Conservation (phyloP, 2,329 filamentous ascomycete species). For the Lasiodiplodia hormozganensis region DNA sequence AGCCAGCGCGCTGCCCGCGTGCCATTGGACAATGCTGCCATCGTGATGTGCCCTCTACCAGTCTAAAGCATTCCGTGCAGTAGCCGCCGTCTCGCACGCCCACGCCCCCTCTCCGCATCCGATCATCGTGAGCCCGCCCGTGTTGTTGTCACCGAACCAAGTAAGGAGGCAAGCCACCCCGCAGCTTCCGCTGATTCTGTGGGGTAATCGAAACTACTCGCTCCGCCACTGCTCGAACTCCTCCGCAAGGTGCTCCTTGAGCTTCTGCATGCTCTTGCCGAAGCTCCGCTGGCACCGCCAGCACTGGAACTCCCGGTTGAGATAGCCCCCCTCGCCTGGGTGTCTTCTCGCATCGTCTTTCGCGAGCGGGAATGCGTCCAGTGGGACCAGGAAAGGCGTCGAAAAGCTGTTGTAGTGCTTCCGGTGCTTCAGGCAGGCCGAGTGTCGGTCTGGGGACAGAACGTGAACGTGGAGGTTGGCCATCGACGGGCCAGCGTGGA, state of each 20-base stretch:
- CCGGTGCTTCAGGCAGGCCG: slow-evolving; percentile 73
- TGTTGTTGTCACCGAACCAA: slow-evolving; percentile 12
- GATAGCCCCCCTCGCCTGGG: slow-evolving; percentile 63
- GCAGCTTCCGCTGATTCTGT: slow-evolving; percentile 14
- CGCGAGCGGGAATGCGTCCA: slow-evolving; percentile 80
- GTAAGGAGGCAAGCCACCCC: slow-evolving; percentile 20
- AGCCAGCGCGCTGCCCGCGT: slow-evolving; percentile 1
- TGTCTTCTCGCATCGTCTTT: slow-evolving; percentile 68
- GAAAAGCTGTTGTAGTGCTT: slow-evolving; percentile 95
- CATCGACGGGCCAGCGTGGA: slow-evolving; percentile 92
- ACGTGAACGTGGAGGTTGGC: slow-evolving; percentile 90
- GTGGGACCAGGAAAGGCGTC: slow-evolving; percentile 79
- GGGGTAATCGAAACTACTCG: slow-evolving; percentile 51
- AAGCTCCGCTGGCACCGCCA: slow-evolving; percentile 85
- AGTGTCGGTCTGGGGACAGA: slow-evolving; percentile 79
- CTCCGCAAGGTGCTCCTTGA: slow-evolving; percentile 76
- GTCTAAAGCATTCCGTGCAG: slow-evolving; percentile 23
- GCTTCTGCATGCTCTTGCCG: slow-evolving; percentile 72
- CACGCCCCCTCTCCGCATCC: neutral
- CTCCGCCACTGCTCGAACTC: slow-evolving; percentile 80
- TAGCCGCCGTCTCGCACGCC: slow-evolving; percentile 6
- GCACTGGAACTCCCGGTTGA: slow-evolving; percentile 73
- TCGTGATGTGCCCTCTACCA: slow-evolving; percentile 1
- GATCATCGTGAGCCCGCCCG: slow-evolving; percentile 8
- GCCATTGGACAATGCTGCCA: slow-evolving; percentile 8